Conservation (phyloP, 805 yeast genomes). For the Kazachstania africana region DNA sequence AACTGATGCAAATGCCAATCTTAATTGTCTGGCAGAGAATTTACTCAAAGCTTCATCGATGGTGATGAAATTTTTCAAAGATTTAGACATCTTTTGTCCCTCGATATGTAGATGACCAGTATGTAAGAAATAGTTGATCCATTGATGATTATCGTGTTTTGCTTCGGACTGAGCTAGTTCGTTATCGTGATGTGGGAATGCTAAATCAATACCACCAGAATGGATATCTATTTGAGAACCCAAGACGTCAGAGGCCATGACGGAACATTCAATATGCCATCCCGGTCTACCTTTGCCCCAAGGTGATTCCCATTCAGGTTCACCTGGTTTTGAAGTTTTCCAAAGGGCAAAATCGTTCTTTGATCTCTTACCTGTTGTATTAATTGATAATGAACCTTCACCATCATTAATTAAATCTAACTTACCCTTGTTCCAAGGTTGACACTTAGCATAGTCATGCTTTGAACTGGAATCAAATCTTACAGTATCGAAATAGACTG, state of each 20-base stretch:
- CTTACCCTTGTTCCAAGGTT: constrained; percentile 96
- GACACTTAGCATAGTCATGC: constrained; percentile 89
- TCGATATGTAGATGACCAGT: constrained; percentile 97
- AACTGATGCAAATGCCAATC: constrained; percentile 81
- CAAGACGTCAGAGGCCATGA: constrained; percentile 86
- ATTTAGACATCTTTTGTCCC: constrained; percentile 96
- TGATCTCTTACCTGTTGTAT: constrained; percentile 49
- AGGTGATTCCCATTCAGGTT: constrained; percentile 88
- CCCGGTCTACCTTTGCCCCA: constrained; percentile 99
- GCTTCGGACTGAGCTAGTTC: constrained; percentile 97
- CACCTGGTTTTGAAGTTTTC: constrained; percentile 95
- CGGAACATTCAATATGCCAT: constrained; percentile 99
- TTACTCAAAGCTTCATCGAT: constrained; percentile 74
- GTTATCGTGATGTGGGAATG: constrained; percentile 98
- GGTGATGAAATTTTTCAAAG: constrained; percentile 88
- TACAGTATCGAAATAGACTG: constrained; percentile 89
- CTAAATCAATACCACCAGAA: constrained; percentile 93
- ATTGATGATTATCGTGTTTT: constrained; percentile 73
- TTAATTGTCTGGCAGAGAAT: constrained; percentile 69
- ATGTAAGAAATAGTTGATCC: constrained; percentile 95
- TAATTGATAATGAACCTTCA: constrained; percentile 69
- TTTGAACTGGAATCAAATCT: constrained; percentile 59
- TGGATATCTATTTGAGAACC: constrained; percentile 87
- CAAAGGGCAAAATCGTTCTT: constrained; percentile 89
- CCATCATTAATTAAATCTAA: constrained; percentile 81